Base-by-base conservation (phyloP, 352 stramenopile species). In the Globisporangium emineosum region DNA sequence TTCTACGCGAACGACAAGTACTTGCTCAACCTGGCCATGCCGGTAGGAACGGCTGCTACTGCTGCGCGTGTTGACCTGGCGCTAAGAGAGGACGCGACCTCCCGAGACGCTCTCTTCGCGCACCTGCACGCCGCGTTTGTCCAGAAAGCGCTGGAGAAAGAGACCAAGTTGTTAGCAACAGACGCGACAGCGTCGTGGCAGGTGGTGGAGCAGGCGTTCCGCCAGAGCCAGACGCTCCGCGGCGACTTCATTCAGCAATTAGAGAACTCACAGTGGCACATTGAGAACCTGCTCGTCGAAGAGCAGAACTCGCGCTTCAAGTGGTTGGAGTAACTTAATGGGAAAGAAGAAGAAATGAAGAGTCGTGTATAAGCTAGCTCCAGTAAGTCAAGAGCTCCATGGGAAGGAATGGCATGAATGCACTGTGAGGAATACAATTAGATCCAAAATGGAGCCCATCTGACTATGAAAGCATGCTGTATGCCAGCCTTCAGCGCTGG, bases 221-320 rank as follows among this genome's bases (percentile, higher is more conserved):
- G 55, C 29, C 66, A 80, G 27, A 72, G 65, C 42, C 57, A 73
- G 33, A 42, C 47, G 25, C 64, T 86, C 5, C 64, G 64, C 1
- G 47, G 66, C n/a, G 65, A 66, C 23, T 86, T 89, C 54, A 51
- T 84, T 30, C 43, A 70, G 33, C 57, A 64, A 3, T 47, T 90
- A 45, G 62, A 79, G 17, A 35, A 67, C 5, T 88, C 79, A 5
- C 64, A 73, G 30, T 91, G 82, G 82, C 75, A 78, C 56, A 87
- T 69, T 0, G 75, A 83, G n/a, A 85, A 85, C 55, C 69, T 91
- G 15, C 70, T 89, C 3, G 78, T 91, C 29, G 82, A 88, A 59
- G 79, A 86, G 61, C 70, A 80, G 33, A 78, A 67, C 49, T 77
- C 75, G 29, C 77, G 81, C 33, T 90, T 86, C 76, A 81, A 81